These are phyloP conservation scores for Phoma herbarum DNA, from an alignment of 2,329 filamentous ascomycete genomes.

Conservation along the genomic window DNA sequence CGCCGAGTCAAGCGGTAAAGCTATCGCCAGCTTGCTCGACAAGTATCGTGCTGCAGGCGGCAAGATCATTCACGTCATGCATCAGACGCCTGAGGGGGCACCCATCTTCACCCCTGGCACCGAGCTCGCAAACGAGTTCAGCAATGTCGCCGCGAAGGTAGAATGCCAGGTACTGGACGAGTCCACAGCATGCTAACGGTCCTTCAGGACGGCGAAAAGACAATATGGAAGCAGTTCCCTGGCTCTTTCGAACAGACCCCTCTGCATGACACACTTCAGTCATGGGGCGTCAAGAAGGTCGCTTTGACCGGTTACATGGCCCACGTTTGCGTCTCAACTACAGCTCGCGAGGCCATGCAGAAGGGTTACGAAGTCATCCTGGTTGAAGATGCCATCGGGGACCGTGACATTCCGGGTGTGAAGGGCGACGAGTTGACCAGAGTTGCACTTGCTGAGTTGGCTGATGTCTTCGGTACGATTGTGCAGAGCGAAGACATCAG, in stretches of 20 bases:
- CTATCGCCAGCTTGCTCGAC: constrained; percentile 65
- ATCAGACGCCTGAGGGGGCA: constrained; percentile 66
- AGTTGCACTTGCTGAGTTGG: constrained; percentile 64
- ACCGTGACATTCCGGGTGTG: constrained; percentile 71
- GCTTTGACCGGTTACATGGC: constrained; percentile 71
- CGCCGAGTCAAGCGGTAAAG: constrained; percentile 62
- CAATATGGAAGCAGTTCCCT: constrained; percentile 65
- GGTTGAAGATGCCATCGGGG: constrained; percentile 69
- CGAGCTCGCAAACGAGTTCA: constrained; percentile 66
- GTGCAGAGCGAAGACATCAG: constrained; percentile 61
- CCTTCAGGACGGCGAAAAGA: constrained; percentile 60
- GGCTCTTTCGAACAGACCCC: constrained; percentile 69
- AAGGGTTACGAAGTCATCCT: constrained; percentile 71
- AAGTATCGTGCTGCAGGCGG: constrained; percentile 66
- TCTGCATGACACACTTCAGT: constrained; percentile 64
- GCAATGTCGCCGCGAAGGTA: constrained; percentile 62
- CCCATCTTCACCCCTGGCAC: constrained; percentile 73
- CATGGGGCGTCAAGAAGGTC: constrained; percentile 64
- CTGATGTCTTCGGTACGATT: constrained; percentile 70
- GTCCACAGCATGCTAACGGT: background rate
- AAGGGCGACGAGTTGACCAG: constrained; percentile 63
- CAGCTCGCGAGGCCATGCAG: constrained; percentile 68
- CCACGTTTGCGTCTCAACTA: constrained; percentile 71
- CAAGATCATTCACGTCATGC: constrained; percentile 69
- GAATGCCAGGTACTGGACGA: background rate